These are phyloP conservation scores for Termitomyces sp. DNA, from an alignment of 768 basidiomycete genomes.

Conservation along the genomic window DNA sequence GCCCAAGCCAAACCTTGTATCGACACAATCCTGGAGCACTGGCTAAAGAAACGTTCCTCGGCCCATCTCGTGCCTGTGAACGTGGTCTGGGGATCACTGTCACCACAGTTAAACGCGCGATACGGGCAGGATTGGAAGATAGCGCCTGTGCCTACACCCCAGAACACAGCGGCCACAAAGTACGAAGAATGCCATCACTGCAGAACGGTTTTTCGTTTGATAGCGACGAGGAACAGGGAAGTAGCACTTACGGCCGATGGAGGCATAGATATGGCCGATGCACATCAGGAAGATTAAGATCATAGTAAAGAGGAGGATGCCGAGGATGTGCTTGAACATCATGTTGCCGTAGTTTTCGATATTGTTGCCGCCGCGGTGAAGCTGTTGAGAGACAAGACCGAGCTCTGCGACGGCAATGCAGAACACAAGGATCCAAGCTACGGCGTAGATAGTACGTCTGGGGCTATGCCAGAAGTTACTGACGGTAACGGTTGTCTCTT, in stretches of 20 bases:
- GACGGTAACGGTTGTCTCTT: not conserved
- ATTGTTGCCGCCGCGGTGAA: constrained; percentile 6
- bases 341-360: constrained; percentile 8
- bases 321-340: constrained; percentile 14
- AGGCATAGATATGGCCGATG: constrained; percentile 9
- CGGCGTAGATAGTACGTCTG: not conserved
- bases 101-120: constrained; percentile 6
- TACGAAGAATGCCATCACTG: constrained; percentile 10
- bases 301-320: constrained; percentile 7
- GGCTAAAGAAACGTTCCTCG: constrained; percentile 10
- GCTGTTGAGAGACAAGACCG: constrained; percentile 10
- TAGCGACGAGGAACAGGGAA: not conserved
- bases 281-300: constrained; percentile 9
- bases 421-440: constrained; percentile 1
- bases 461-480: not conserved
- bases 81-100: not conserved
- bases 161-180: constrained; percentile 11
- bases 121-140: constrained; percentile 10
- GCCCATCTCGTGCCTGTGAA: constrained; percentile 9
- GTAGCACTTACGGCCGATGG: constrained; percentile 1
- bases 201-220: not conserved
- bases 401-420: not conserved
- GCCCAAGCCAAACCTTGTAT: constrained; percentile 13
- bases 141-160: constrained; percentile 11
- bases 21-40: constrained; percentile 12